Percentiles rank a stretch among this genome's conserved stretches.
These are phyloP conservation scores for Choanephora cucurbitarum DNA, from an alignment of 371 early-diverging fungal species.

Conservation along the genomic window DNA sequence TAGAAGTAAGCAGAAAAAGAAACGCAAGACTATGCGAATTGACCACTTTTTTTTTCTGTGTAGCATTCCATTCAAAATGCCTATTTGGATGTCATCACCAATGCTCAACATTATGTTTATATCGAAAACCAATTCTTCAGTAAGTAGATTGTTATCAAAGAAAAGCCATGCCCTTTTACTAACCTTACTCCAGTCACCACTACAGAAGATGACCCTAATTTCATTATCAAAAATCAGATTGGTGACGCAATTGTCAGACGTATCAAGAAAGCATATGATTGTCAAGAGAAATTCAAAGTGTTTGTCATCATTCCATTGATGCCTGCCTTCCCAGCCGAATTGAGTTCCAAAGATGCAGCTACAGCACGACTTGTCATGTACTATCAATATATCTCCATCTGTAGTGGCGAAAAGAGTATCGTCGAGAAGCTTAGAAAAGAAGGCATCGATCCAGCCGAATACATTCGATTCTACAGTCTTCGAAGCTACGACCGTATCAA, in stretches of 20 bases:
- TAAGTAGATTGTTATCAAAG: too few species aligned
- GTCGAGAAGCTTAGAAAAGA: constrained; percentile 47
- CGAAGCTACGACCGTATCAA: constrained; percentile 66
- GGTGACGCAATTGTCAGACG: constrained; percentile 80
- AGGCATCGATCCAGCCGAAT: constrained; percentile 60
- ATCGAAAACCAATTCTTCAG: constrained; percentile 98
- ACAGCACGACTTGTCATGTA: constrained; percentile 74
- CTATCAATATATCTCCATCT: constrained; percentile 75
- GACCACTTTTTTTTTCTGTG: too few species aligned
- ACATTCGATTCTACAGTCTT: constrained; percentile 73
- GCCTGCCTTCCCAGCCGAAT: constrained; percentile 89
- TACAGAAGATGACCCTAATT: constrained; percentile 47
- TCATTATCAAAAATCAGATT: constrained; percentile 72
- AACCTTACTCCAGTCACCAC: constrained; percentile 54
- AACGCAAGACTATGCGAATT: not conserved
- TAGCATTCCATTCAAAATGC: constrained; percentile 85
- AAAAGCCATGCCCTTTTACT: too few species aligned
- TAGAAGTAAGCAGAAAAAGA: constrained; percentile 32
- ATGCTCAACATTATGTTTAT: constrained; percentile 85
- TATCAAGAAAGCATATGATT: constrained; percentile 72
- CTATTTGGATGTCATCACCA: constrained; percentile 72
- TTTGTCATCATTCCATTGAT: constrained; percentile 89
- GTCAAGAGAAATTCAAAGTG: constrained; percentile 73
- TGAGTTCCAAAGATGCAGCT: constrained; percentile 74
- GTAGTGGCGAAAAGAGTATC: constrained; percentile 69